A percentile compares a stretch with the other conserved stretches of the same genome.
Conservation (phyloP, 768 basidiomycete species). For the Lactarius trivialis region DNA sequence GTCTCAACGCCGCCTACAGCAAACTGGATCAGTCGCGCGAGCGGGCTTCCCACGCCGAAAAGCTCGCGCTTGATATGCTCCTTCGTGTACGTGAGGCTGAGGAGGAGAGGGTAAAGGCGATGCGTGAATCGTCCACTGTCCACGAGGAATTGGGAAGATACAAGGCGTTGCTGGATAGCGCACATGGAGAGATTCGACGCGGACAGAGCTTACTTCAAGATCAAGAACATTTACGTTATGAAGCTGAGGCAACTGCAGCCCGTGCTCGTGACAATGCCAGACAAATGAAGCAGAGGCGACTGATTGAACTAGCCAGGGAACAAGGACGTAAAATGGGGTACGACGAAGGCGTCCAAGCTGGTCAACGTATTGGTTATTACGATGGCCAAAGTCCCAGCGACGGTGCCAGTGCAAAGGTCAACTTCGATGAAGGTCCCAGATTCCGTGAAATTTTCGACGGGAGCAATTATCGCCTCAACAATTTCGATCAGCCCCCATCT, state of each 20-base stretch:
- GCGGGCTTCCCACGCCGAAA: slow-evolving; percentile 41
- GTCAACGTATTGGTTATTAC: slow-evolving; percentile 20
- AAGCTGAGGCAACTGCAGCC: slow-evolving; percentile 42
- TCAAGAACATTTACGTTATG: slow-evolving; percentile 37
- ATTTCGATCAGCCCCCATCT: slow-evolving; percentile 10
- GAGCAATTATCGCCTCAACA: slow-evolving; percentile 6
- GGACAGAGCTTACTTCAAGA: slow-evolving; percentile 40
- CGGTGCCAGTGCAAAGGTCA: not conserved
- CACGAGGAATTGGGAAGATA: slow-evolving; percentile 41
- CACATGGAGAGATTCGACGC: slow-evolving; percentile 39
- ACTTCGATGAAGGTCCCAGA: slow-evolving; percentile 1
- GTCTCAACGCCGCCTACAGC: slow-evolving; percentile 28
- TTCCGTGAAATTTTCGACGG: slow-evolving; percentile 14
- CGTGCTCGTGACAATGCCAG: slow-evolving; percentile 40
- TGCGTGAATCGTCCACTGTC: slow-evolving; percentile 34
- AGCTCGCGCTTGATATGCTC: slow-evolving; percentile 42
- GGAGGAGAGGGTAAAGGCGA: slow-evolving; percentile 34
- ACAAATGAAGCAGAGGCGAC: slow-evolving; percentile 37
- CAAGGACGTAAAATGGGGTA: slow-evolving; percentile 40
- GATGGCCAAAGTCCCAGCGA: slow-evolving; percentile 5
- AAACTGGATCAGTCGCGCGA: slow-evolving; percentile 36
- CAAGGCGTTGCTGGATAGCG: slow-evolving; percentile 40
- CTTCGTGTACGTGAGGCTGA: slow-evolving; percentile 36
- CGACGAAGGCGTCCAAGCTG: slow-evolving; percentile 33
- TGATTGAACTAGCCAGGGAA: slow-evolving; percentile 37